Evolutionary conservation across 352 stramenopile genomes (phyloP).

Genomic region (Globisporangium iwayamae): DNA sequence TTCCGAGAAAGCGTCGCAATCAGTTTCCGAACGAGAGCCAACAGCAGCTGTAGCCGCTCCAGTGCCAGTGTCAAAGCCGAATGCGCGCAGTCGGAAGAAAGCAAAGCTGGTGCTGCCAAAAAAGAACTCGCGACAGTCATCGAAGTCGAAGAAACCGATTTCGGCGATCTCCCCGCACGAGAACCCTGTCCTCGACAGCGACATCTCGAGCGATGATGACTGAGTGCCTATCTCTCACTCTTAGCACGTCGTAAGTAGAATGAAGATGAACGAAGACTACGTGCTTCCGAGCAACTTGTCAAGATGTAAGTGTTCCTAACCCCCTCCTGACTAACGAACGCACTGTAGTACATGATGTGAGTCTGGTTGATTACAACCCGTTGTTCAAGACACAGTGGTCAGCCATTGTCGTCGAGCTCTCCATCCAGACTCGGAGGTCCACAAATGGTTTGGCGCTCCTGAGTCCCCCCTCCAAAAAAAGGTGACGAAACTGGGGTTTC

Average conservation of each 20-base stretch:
- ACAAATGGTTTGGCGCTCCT: no score
- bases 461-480: no score
- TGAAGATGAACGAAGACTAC: not conserved
- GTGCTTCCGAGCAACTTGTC: not conserved
- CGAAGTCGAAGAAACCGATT: slow-evolving; percentile 12
- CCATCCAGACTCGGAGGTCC: no score
- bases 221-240: not conserved
- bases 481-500: no score
- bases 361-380: not conserved
- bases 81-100: slow-evolving; percentile 12
- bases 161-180: slow-evolving; percentile 19
- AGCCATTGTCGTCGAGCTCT: no score
- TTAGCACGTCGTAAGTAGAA: not conserved
- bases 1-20: not conserved
- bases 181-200: slow-evolving; percentile 15
- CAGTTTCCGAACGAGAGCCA: not conserved
- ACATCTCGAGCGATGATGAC: slow-evolving; percentile 10
- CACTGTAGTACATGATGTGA: not conserved
- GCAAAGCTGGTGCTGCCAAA: slow-evolving; percentile 9
- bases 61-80: slow-evolving; percentile 3
- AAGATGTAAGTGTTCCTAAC: not conserved
- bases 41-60: not conserved
- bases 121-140: slow-evolving; percentile 10
- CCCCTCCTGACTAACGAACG: not conserved
- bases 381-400: no score